Evolutionary conservation across 2,329 filamentous ascomycete species (phyloP), one percentile per base, ranked within the genome.

Genomic region (Neocucurbitaria cava): DNA sequence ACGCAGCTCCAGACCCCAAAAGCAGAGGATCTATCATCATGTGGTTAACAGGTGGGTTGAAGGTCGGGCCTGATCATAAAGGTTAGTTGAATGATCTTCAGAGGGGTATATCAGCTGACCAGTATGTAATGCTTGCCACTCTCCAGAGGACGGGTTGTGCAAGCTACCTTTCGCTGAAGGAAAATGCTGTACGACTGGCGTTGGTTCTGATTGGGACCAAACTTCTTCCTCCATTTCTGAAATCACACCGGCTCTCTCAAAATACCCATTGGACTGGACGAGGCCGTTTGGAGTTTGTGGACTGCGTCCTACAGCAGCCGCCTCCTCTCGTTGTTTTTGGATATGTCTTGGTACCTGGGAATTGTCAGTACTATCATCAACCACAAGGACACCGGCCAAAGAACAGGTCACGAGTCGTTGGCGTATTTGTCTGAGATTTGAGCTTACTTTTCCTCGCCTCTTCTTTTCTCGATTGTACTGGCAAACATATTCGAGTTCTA

Each of bases 381-480:
- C 3, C 10, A 20, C 10, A 39, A 10, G 3, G 8, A 9, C 36
- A 28, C n/a, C 15, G 20, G 28, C 18, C 36, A 4, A 39, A 9
- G 36, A 21, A 21, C 13, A 5, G 15, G 10, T 3, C 36, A 21
- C 36, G 36, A 39, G 23, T 4, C 21, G 10, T 39, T 7, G 31
- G 10, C 35, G 33, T 41, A 36, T 44, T 30, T 45, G 59, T 18
- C 42, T 23, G 9, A 23, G 13, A 49, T 36, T 18, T 53, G 90
- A 85, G 2, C 92, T 95, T 15, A 92, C 92, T 76, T 96, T 96
- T 64, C 93, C 93, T 70, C 93, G 86, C 81, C 96, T 96, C 81
- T 97, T 97, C 65, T 92, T 87, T 77, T 96, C 91, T 54, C 93
- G 87, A 58, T 92, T 88, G 78, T 96, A 97, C 78, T 96, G 92